Evolutionary conservation across 805 yeast genomes (phyloP), one percentile per base, ranked within the genome.

Genomic region (Ogataea degrootiae): DNA sequence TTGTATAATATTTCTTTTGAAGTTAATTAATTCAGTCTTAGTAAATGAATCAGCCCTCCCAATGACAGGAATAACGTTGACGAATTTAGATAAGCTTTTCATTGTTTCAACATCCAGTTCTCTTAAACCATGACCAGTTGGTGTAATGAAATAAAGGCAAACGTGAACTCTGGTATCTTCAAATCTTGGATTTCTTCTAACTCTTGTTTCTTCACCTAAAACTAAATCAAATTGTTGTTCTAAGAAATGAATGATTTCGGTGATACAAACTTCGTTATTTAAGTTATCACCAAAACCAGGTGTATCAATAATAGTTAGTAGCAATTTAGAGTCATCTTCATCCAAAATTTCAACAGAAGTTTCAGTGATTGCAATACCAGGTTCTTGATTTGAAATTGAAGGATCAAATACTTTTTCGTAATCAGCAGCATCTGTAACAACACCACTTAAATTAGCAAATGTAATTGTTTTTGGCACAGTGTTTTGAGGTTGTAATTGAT

Each of bases 121-220:
- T 50, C 85, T 72, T 52, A 86, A 71, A 1, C 92, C 91, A 62
- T 86, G 94, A 16, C 95, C 95, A 2, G 72, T 76, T 34, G 92
- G 85, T 43, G 85, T 80, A 53, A 86, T 76, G 60, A 86, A 85
- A 62, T 86, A 86, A 42, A 86, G 65, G 52, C 85, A 76, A 7
- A 80, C 82, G 61, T 86, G 94, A 38, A 86, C 87, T 57, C 94
- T 73, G 16, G 90, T 75, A 68, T 87, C 92, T 56, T 77, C 83
- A 60, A 85, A 82, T 53, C 87, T 73, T 23, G 96, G 96, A 62
- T 88, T 87, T 75, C 97, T 83, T 65, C 78, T 77, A 53, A 90
- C 87, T 53, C 92, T 75, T 1, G 94, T 86, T 65, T 90, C 97
- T 63, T 90, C 96, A 2, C 87, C 88, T 41, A 90, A 74, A 0